Conservation (phyloP, 2,329 filamentous ascomycete genomes). For the Nemania sp. region DNA sequence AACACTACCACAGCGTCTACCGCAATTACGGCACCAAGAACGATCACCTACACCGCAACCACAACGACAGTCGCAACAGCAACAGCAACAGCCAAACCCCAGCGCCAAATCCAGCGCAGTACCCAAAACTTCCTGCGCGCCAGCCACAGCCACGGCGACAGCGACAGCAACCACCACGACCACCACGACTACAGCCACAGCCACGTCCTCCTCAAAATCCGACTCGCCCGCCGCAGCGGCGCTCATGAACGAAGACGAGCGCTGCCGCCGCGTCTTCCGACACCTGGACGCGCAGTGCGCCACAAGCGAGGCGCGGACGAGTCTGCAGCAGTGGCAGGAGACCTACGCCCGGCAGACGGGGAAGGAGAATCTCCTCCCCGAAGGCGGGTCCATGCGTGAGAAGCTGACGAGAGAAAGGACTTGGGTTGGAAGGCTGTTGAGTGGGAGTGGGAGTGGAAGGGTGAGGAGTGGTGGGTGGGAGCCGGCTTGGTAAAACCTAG, state of each 20-base stretch:
- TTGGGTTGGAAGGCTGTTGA: conserved; percentile 38
- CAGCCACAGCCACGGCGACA: background rate
- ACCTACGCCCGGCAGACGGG: conserved; percentile 48
- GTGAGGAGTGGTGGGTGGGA: too few relatives aligned
- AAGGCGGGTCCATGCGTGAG: conserved; percentile 34
- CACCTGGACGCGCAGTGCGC: conserved; percentile 52
- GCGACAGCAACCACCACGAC: too few relatives aligned
- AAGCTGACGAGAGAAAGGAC: conserved; percentile 22
- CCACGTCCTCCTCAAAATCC: background rate
- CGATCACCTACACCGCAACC: background rate
- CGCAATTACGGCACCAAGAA: too few relatives aligned
- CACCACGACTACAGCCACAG: too few relatives aligned
- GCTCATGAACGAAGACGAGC: conserved; percentile 46
- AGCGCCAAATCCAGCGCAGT: too few relatives aligned
- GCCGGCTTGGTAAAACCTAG: too few relatives aligned
- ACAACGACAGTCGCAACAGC: too few relatives aligned
- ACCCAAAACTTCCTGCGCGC: background rate
- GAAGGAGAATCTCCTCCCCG: conserved; percentile 46
- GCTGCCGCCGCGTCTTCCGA: conserved; percentile 49
- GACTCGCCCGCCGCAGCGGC: conserved; percentile 19
- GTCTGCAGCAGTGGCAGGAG: conserved; percentile 54
- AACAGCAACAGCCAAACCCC: too few relatives aligned
- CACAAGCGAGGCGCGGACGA: conserved; percentile 51
- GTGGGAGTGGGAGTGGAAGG: conserved; percentile 8
- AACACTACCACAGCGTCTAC: too few relatives aligned